These are phyloP conservation scores for Lactarius evosmus DNA, from an alignment of 768 basidiomycete genomes.

Conservation along the genomic window DNA sequence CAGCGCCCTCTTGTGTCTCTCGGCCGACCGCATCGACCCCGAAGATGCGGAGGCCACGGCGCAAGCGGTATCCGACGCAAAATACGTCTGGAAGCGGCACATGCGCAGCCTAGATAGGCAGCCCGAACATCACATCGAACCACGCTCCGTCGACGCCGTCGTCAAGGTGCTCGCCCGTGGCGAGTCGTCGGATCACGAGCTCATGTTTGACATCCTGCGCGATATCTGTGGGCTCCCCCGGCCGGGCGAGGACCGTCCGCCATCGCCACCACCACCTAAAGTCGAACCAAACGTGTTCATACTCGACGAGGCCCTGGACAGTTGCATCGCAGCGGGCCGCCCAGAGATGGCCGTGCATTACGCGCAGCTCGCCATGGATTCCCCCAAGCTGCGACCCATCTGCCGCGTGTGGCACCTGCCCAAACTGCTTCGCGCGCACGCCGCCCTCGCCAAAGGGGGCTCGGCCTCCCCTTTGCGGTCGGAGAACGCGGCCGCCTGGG, in stretches of 20 bases:
- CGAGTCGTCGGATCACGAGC: slow-evolving; percentile 53
- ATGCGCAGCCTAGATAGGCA: slow-evolving; percentile 48
- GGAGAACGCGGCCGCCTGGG: slow-evolving; percentile 12
- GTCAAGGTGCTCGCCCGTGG: slow-evolving; percentile 58
- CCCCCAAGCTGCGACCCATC: slow-evolving; percentile 16
- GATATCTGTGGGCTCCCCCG: slow-evolving; percentile 60
- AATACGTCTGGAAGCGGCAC: slow-evolving; percentile 67
- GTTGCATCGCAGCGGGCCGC: slow-evolving; percentile 52
- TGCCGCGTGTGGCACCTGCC: slow-evolving; percentile 1
- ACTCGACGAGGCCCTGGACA: slow-evolving; percentile 51
- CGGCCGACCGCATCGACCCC: slow-evolving; percentile 34
- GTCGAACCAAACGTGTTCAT: slow-evolving; percentile 47
- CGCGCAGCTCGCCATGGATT: slow-evolving; percentile 55
- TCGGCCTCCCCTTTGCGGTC: not conserved
- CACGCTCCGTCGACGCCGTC: slow-evolving; percentile 48
- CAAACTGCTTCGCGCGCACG: not conserved
- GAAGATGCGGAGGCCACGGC: slow-evolving; percentile 23
- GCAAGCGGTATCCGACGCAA: slow-evolving; percentile 50
- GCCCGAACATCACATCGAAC: slow-evolving; percentile 50
- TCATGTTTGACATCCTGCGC: slow-evolving; percentile 61
- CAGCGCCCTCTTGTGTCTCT: slow-evolving; percentile 60
- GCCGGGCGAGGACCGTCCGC: slow-evolving; percentile 40
- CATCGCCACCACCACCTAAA: slow-evolving; percentile 19
- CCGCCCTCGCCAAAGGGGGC: slow-evolving; percentile 10
- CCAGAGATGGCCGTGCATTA: slow-evolving; percentile 52